Conservation (phyloP, 371 early-diverging fungal species). For the Mycotypha africana region DNA sequence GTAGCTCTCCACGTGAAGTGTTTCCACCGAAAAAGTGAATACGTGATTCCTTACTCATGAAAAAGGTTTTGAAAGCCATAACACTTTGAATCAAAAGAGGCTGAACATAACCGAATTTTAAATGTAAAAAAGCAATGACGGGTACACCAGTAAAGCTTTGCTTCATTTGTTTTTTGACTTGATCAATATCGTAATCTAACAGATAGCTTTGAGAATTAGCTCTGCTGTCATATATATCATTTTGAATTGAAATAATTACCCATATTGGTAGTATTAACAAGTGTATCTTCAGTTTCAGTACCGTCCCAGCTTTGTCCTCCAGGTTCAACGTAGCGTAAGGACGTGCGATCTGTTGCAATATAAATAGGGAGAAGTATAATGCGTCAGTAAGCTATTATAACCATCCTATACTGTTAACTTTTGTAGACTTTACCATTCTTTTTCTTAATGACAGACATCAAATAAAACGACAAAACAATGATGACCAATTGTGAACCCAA, state of each 20-base stretch:
- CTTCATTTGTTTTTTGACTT: slow-evolving; percentile 66
- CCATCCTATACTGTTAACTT: no score
- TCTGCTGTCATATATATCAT: no score
- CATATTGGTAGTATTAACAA: slow-evolving; percentile 26
- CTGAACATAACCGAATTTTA: slow-evolving; percentile 81
- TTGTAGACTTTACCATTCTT: slow-evolving; percentile 30
- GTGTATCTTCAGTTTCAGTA: slow-evolving; percentile 19
- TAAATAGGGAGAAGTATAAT: no score
- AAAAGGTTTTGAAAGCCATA: slow-evolving; percentile 62
- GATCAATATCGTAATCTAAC: slow-evolving; percentile 72
- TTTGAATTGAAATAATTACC: slow-evolving; percentile 22
- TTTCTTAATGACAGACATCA: slow-evolving; percentile 24
- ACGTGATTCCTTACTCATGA: slow-evolving; percentile 60
- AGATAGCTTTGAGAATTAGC: neutral
- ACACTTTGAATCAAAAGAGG: slow-evolving; percentile 80
- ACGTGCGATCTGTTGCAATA: slow-evolving; percentile 25
- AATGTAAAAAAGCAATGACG: slow-evolving; percentile 71
- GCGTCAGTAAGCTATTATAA: no score
- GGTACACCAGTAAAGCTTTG: slow-evolving; percentile 59
- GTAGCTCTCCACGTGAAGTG: slow-evolving; percentile 64
- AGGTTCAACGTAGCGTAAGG: slow-evolving; percentile 35
- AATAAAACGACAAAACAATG: slow-evolving; percentile 22
- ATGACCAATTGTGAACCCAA: slow-evolving; percentile 22
- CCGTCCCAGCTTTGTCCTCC: slow-evolving; percentile 37
- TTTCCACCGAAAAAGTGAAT: slow-evolving; percentile 62